A percentile compares a stretch with the other conserved stretches of the same genome.
Conservation (phyloP, 176 grass and related monocot species). For the Canna indica region DNA sequence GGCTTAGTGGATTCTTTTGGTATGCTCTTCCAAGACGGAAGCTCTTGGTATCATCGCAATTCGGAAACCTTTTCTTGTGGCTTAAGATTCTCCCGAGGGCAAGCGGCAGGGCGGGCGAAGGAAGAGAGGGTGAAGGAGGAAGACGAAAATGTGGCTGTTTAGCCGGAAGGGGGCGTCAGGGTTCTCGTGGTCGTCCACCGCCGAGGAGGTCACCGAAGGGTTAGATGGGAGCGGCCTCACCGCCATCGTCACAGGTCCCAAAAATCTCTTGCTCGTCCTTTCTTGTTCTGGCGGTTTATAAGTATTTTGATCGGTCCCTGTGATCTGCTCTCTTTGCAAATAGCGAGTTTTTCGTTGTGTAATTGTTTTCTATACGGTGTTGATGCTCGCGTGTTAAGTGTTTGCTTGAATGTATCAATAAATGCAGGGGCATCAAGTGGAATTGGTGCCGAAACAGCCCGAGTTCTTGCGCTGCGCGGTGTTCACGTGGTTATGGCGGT, state of each 20-base stretch:
- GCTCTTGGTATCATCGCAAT: too few relatives aligned
- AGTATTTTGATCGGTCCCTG: neutral
- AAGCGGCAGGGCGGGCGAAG: neutral
- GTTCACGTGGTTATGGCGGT: constrained; percentile 82
- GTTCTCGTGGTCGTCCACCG: constrained; percentile 87
- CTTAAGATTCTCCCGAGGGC: too few relatives aligned
- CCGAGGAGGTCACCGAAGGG: constrained; percentile 60
- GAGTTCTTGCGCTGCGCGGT: constrained; percentile 56
- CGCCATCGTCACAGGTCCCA: constrained; percentile 71
- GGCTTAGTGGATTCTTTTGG: too few relatives aligned
- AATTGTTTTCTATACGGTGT: neutral
- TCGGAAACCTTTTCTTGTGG: too few relatives aligned
- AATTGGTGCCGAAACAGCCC: constrained; percentile 62
- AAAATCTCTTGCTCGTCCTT: neutral
- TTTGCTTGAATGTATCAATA: neutral
- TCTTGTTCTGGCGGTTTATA: neutral
- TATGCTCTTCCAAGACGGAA: too few relatives aligned
- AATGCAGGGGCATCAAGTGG: constrained; percentile 70
- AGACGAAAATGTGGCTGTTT: constrained; percentile 37
- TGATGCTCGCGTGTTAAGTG: neutral
- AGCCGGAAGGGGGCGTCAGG: constrained; percentile 49
- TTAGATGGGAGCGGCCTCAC: constrained; percentile 55
- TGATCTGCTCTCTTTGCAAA: too few relatives aligned
- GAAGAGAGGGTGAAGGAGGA: neutral
- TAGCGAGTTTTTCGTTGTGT: neutral